A percentile compares a stretch with the other conserved stretches of the same genome.
Conservation (phyloP, 352 stramenopile genomes). For the Thalassiosira oceanica region DNA sequence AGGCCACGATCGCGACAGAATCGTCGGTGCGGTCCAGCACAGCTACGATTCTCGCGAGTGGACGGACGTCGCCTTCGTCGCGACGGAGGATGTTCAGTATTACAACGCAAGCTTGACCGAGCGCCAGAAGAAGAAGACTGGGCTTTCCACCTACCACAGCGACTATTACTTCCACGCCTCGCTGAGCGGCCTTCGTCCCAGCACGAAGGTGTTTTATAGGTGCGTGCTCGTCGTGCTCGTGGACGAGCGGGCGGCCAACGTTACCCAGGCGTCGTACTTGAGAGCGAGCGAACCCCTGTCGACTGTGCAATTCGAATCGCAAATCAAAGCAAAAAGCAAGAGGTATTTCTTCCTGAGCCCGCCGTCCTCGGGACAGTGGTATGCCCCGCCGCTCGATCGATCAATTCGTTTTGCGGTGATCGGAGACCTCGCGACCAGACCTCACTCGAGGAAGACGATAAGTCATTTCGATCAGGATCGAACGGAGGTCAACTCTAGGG, state of each 20-base stretch:
- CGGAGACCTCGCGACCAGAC: not conserved
- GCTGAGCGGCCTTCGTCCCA: too few relatives aligned
- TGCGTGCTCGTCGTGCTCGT: not conserved
- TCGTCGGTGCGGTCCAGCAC: not conserved
- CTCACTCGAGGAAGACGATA: conserved; percentile 2
- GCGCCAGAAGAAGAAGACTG: too few relatives aligned
- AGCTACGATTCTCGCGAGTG: conserved; percentile 18
- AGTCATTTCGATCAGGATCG: conserved; percentile 12
- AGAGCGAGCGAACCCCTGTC: not conserved
- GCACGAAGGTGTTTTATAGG: conserved; percentile 1
- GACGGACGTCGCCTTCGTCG: not conserved
- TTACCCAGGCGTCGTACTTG: not conserved
- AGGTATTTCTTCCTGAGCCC: too few relatives aligned
- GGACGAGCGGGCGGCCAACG: not conserved
- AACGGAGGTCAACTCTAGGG: too few relatives aligned
- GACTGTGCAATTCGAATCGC: conserved; percentile 1
- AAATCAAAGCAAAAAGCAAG: too few relatives aligned
- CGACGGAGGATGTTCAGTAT: too few relatives aligned
- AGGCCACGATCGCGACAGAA: conserved; percentile 3
- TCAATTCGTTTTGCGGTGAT: conserved; percentile 6
- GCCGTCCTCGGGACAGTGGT: too few relatives aligned
- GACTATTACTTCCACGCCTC: too few relatives aligned
- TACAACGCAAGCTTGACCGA: too few relatives aligned
- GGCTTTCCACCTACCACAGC: too few relatives aligned
- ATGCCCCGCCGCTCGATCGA: too few relatives aligned